Base-by-base conservation (phyloP, 2,329 filamentous ascomycete species). In the Colletotrichum lini region DNA sequence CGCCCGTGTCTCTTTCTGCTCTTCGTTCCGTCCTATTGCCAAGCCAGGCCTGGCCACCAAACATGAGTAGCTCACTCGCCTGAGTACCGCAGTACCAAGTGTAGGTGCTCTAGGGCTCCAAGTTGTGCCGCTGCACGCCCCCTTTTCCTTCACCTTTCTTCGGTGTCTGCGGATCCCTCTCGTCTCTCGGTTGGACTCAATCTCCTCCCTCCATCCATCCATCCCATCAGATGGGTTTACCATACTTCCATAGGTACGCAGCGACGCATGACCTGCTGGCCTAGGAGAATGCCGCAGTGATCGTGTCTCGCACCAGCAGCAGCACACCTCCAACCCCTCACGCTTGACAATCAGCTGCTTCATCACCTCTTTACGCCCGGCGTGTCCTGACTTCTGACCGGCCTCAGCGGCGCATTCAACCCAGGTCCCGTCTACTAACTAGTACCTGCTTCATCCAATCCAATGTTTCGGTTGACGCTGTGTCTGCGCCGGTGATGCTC, bases 1-100 rank as follows among this genome's bases (percentile, higher is more conserved):
- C 38, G 38, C 21, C 26, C 12, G n/a, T 38, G 44, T 26, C 18
- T 52, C 50, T 38, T 49, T 54, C n/a, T 40, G 23, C 45, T 5
- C 18, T 42, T 50, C 23, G 57, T 67, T 54, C 47, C 65, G 60
- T 47, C 65, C n/a, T 26, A 45, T 53, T 44, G 47, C 40, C 40
- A 63, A 54, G 9, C n/a, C 30, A 49, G 38, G 16, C 26, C 26
- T 13, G 38, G 26, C 26, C 16, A 62, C n/a, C 56, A 26, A 66
- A 61, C 26, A 30, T 21, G 21, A 42, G 38, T 40, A 42, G n/a
- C 9, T 38, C 8, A 10, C 35, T 38, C 35, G 8, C 35, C 30
- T 9, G 30, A 10, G 35, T 10, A 38, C 35, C 35, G 35, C 35
- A 38, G 16, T 38, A 61, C n/a, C 26, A 1, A 30, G 4, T 30